Percentiles rank a stretch among this genome's conserved stretches.
Evolutionary conservation across 1,139 yeast species (phyloP).

Genomic region (Blastobotrys capitulatus): DNA sequence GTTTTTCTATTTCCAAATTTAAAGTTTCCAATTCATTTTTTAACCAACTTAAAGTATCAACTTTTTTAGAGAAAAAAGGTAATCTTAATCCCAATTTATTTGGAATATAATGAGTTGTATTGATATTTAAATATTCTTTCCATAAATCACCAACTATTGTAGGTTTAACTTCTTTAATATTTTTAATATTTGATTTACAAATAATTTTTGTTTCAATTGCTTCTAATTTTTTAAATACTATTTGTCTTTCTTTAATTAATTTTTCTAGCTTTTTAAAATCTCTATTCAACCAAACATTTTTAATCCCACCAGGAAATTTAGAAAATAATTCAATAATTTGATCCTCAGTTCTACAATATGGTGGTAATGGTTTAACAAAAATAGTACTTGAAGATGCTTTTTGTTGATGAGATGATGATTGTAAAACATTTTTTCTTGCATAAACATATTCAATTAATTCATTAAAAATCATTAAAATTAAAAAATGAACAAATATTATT

Average conservation of each 20-base stretch:
- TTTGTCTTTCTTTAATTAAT: slow-evolving; percentile 18
- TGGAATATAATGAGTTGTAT: slow-evolving; percentile 15
- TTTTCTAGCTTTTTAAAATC: slow-evolving; percentile 22
- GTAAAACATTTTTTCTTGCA: slow-evolving; percentile 23
- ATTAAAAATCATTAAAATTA: slow-evolving; percentile 18
- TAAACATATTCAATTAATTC: slow-evolving; percentile 26
- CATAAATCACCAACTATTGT: slow-evolving; percentile 22
- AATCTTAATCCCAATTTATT: slow-evolving; percentile 10
- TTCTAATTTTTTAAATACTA: slow-evolving; percentile 21
- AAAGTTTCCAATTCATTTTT: slow-evolving; percentile 24
- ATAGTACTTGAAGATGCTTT: slow-evolving; percentile 27
- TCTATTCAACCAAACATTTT: slow-evolving; percentile 29
- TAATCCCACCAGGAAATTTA: slow-evolving; percentile 24
- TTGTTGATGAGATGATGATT: slow-evolving; percentile 17
- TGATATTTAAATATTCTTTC: slow-evolving; percentile 19
- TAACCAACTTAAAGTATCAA: slow-evolving; percentile 22
- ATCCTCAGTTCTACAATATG: slow-evolving; percentile 15
- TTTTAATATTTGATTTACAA: slow-evolving; percentile 7
- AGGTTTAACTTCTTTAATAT: neutral
- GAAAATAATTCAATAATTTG: slow-evolving; percentile 18
- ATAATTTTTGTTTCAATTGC: slow-evolving; percentile 13
- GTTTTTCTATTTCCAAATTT: slow-evolving; percentile 22
- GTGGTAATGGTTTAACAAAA: slow-evolving; percentile 25
- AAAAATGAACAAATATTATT: slow-evolving; percentile 14
- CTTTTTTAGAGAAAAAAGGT: slow-evolving; percentile 18